Evolutionary conservation across 192 early-diverging fungal genomes (phyloP), one percentile per base, ranked within the genome.

Genomic region (Spinellus fusiger): DNA sequence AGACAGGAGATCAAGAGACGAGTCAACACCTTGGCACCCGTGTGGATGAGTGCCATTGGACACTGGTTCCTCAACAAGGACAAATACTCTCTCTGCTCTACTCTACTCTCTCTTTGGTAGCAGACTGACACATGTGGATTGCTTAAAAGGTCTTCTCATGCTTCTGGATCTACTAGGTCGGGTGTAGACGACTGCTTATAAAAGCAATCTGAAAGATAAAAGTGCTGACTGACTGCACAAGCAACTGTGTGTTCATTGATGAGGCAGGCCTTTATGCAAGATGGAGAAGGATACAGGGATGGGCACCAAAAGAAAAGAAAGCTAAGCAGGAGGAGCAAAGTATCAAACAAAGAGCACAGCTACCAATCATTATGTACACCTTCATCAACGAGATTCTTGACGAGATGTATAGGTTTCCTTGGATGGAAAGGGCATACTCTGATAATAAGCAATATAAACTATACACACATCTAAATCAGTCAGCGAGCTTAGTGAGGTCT

Each of bases 211-310:
- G n/a, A n/a, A n/a, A n/a, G n/a, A n/a, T n/a, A n/a, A n/a, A n/a
- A n/a, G n/a, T n/a, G n/a, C n/a, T n/a, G n/a, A n/a, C n/a, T 55
- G 54, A 62, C 37, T 34, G 20, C 32, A 62, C 40, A 50, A 53
- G 40, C 28, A 51, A 37, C 23, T 38, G 40, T 55, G 54, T 55
- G 33, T 38, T 55, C 37, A 55, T 55, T 34, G 54, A 55, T 55
- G 34, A 38, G 54, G n/a, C 16, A 62, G 51, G 51, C 10, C 35
- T 61, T 61, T n/a, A 61, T 53, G 10, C 49, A 55, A 55, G 37
- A 31, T 34, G 33, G 54, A 55, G 54, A 55, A 55, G 54, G 37
- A 55, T 34, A 22, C 54, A 55, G 37, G 22, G 54, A 10, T 55
- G 34, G 34, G 33, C 54, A 37, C 54, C 54, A 12, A 20, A 54